phyloP scores from a whole-genome alignment of 2,329 filamentous ascomycete genomes.

The Diplodia seriata region DNA sequence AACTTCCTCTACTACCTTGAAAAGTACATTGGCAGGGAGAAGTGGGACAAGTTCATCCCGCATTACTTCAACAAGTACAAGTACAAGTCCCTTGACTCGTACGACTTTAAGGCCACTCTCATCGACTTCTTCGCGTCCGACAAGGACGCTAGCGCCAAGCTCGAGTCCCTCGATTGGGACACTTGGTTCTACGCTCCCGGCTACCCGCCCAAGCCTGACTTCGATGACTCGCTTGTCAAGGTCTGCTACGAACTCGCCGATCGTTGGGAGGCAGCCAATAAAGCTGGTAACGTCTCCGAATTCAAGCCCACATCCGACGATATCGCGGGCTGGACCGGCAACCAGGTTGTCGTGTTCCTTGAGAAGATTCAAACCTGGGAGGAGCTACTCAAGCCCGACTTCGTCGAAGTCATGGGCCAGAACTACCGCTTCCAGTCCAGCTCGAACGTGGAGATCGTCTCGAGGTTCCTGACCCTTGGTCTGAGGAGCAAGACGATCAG shows the following conservation, averaged over 20 bases:
- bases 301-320: conserved; percentile 72
- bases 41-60: conserved; percentile 94
- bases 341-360: conserved; percentile 91
- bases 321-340: conserved; percentile 76
- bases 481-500: conserved; percentile 74
- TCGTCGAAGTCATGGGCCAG: conserved; percentile 74
- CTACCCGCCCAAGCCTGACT: conserved; percentile 86
- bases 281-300: conserved; percentile 36
- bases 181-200: conserved; percentile 87
- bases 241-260: conserved; percentile 81
- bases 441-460: conserved; percentile 84
- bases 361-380: conserved; percentile 75
- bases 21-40: conserved; percentile 79
- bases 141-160: conserved; percentile 64
- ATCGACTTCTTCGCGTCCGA: conserved; percentile 82
- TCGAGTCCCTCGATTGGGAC: conserved; percentile 85
- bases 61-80: conserved; percentile 90
- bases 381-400: conserved; percentile 66
- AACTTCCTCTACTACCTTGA: conserved; percentile 93
- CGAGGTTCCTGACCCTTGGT: conserved; percentile 80
- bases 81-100: conserved; percentile 87
- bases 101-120: conserved; percentile 90
- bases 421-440: conserved; percentile 77
- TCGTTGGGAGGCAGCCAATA: conserved; percentile 72
- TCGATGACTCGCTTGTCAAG: conserved; percentile 87